Conservation (phyloP, 805 yeast genomes). For the Kurtzmaniella fragi region DNA sequence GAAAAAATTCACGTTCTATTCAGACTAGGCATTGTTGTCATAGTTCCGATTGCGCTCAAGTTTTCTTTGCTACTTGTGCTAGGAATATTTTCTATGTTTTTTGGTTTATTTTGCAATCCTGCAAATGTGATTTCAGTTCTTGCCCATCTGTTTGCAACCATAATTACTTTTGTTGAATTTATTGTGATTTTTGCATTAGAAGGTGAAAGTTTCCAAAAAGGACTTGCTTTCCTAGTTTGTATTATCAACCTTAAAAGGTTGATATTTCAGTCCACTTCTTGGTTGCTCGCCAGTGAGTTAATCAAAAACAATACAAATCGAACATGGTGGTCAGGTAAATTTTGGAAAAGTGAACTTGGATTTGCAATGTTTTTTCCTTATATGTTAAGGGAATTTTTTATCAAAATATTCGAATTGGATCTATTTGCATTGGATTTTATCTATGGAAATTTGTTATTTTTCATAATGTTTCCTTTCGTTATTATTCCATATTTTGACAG, state of each 20-base stretch:
- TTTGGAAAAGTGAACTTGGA: slow-evolving; percentile 38
- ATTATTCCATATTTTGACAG: slow-evolving; percentile 44
- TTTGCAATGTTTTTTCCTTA: slow-evolving; percentile 31
- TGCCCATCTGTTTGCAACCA: slow-evolving; percentile 32
- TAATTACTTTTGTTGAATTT: slow-evolving; percentile 27
- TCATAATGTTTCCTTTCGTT: slow-evolving; percentile 35
- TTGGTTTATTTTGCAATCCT: slow-evolving; percentile 28
- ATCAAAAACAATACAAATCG: slow-evolving; percentile 34
- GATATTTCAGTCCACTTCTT: slow-evolving; percentile 25
- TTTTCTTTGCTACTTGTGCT: slow-evolving; percentile 22
- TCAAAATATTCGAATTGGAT: slow-evolving; percentile 42
- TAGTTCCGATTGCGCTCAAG: slow-evolving; percentile 46
- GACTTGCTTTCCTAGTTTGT: slow-evolving; percentile 35
- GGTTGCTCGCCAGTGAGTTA: slow-evolving; percentile 38
- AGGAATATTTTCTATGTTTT: slow-evolving; percentile 30
- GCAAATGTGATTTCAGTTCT: slow-evolving; percentile 36
- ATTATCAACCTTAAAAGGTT: slow-evolving; percentile 33
- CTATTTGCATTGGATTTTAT: slow-evolving; percentile 45
- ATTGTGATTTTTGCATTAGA: slow-evolving; percentile 37
- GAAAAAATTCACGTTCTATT: slow-evolving; percentile 46
- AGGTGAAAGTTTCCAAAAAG: slow-evolving; percentile 35
- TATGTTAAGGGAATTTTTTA: slow-evolving; percentile 42
- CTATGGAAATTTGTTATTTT: slow-evolving; percentile 38
- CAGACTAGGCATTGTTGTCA: slow-evolving; percentile 51
- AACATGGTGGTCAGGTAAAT: slow-evolving; percentile 54